These are phyloP conservation scores for Epichloe festucae DNA, from an alignment of 2,329 filamentous ascomycete genomes.

Conservation along the genomic window DNA sequence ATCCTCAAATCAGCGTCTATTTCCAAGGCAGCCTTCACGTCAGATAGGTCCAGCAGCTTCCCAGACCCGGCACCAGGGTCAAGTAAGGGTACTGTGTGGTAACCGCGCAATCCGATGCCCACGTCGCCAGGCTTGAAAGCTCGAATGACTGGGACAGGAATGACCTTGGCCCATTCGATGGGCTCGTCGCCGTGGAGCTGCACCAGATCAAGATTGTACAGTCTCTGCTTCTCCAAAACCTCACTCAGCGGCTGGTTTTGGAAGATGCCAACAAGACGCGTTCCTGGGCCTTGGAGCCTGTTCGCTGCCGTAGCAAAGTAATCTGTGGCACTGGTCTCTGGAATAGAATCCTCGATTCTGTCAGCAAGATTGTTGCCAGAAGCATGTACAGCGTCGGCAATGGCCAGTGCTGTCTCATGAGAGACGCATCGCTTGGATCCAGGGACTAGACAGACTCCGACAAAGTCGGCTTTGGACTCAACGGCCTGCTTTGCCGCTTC, in stretches of 20 bases:
- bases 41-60: conserved; percentile 57
- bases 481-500: conserved; percentile 72
- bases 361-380: conserved; percentile 38
- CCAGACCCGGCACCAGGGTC: conserved; percentile 83
- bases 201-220: conserved; percentile 71
- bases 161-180: conserved; percentile 76
- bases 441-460: conserved; percentile 84
- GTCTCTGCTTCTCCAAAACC: conserved; percentile 63
- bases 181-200: conserved; percentile 91
- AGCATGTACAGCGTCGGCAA: conserved; percentile 65
- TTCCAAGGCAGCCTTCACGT: conserved; percentile 53
- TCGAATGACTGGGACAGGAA: conserved; percentile 83
- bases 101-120: conserved; percentile 62
- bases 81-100: conserved; percentile 70
- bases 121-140: conserved; percentile 67
- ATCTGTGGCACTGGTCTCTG: conserved; percentile 36
- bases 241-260: conserved; percentile 78
- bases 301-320: conserved; percentile 53
- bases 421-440: conserved; percentile 69
- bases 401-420: conserved; percentile 64
- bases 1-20: conserved; percentile 59
- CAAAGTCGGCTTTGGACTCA: conserved; percentile 76
- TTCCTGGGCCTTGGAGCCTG: conserved; percentile 41
- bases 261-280: conserved; percentile 86
- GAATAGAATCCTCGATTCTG: conserved; percentile 13